phyloP scores from a whole-genome alignment of 1,284 basidiomycete species.

The Naganishia liquefaciens region DNA sequence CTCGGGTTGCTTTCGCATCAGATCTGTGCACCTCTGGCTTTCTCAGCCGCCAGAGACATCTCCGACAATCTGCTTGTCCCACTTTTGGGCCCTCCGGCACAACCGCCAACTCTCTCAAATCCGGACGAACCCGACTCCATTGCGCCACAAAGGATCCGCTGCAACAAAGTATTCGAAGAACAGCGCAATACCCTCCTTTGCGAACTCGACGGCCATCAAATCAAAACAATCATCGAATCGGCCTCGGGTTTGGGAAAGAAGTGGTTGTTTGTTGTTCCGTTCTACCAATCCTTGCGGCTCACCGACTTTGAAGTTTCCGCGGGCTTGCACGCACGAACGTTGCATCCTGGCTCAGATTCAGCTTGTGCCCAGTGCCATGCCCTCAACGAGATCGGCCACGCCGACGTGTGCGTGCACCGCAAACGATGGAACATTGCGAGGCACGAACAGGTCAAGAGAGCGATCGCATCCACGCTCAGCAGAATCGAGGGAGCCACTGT shows the following conservation, averaged over 20 bases:
- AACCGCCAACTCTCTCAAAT: not conserved
- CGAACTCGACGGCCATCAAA: not conserved
- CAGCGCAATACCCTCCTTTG: not conserved
- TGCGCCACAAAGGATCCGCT: not conserved
- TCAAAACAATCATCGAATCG: too few species aligned
- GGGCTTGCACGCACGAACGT: constrained; percentile 4
- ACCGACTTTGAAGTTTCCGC: constrained; percentile 19
- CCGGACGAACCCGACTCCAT: constrained; percentile 3
- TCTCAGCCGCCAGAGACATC: constrained; percentile 14
- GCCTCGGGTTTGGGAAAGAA: too few species aligned
- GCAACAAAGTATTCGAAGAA: not conserved
- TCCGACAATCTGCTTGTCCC: constrained; percentile 18
- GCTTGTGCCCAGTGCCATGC: constrained; percentile 4
- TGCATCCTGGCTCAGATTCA: not conserved
- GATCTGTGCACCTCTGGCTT: constrained; percentile 8
- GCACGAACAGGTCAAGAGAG: constrained; percentile 1
- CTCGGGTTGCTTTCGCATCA: constrained; percentile 31
- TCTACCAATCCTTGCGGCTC: constrained; percentile 1
- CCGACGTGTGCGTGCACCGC: constrained; percentile 2
- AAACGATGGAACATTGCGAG: constrained; percentile 7
- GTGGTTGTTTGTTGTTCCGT: too few species aligned
- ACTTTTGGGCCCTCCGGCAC: not conserved
- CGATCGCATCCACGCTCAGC: not conserved
- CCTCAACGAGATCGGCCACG: not conserved
- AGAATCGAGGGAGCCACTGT: not conserved